phyloP scores from a whole-genome alignment of 2,329 filamentous ascomycete genomes.

The Colletotrichum horii region DNA sequence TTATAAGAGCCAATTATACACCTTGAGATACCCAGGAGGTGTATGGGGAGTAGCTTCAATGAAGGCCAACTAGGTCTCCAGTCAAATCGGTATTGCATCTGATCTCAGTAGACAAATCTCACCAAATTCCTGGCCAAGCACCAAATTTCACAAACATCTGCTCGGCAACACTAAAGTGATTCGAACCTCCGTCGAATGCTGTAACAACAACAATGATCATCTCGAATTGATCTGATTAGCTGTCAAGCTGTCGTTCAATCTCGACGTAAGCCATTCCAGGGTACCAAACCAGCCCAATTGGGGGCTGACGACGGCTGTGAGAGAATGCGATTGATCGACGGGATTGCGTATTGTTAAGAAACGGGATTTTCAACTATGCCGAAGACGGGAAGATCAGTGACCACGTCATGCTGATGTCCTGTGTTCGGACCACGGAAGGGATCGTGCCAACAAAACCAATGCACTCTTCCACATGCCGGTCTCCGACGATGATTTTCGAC shows the following conservation, averaged over 20 bases:
- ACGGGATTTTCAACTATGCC: background rate
- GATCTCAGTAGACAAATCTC: background rate
- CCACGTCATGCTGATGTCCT: background rate
- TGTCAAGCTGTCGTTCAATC: background rate
- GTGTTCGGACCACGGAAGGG: background rate
- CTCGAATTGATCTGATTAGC: background rate
- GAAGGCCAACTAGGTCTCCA: background rate
- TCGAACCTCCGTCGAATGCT: background rate
- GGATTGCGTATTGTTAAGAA: background rate
- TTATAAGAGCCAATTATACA: background rate
- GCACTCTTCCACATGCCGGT: background rate
- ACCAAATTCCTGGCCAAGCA: background rate
- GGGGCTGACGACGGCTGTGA: background rate
- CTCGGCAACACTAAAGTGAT: rapidly evolving
- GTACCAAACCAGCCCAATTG: background rate
- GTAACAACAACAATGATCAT: background rate
- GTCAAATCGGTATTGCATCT: background rate
- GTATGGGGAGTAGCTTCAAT: rapidly evolving
- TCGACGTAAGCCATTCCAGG: background rate
- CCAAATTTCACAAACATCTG: background rate
- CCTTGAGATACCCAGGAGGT: background rate
- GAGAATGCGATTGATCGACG: background rate
- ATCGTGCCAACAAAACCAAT: background rate
- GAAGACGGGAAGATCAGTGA: background rate
- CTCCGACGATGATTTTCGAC: background rate